Evolutionary conservation across 1,284 basidiomycete species (phyloP), one percentile per base, ranked within the genome.

Genomic region (Pyrrhoderma lamaoense): DNA sequence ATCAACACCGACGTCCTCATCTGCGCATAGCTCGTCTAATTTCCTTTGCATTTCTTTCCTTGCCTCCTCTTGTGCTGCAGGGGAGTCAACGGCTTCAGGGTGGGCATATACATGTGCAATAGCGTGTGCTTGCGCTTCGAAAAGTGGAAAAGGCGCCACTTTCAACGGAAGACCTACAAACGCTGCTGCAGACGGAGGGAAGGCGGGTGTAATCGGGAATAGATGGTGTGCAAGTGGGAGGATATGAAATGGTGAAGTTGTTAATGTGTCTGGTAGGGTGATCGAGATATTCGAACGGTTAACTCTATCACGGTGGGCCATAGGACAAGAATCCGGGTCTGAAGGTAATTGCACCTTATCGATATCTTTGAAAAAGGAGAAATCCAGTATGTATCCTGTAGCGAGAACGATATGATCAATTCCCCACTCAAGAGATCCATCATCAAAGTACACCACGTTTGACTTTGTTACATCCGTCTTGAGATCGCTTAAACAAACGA

Each of bases 381-480:
- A 79, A 16, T 74, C 65, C 49, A 76, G 67, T 49, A 82, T 66
- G 61, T 84, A 90, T 5, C 87, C 88, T 4, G 87, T 90, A 1
- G 85, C 88, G 8, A 89, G 67, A 45, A 89, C 77, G 56, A 76
- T 79, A 52, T 76, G 66, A 57, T 82, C 78, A 47, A 89, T 69
- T 3, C 67, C 70, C 31, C 64, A 59, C 61, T 85, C 81, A 8
- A 63, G 59, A 2, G 73, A 68, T 1, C 77, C 80, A 54, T 84
- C 82, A 54, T 75, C 76, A 59, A 87, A 85, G 21, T 70, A 59
- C 8, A 84, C 78, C 42, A 65, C 65, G 3, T 76, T 39, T 8
- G 46, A 38, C 18, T 46, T 37, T 16, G 47, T 19, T 14, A 11
- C 21, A 25, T 55, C 53, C 9, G n/a, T 14, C 1, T 53, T 77